Base-by-base conservation (phyloP, 768 basidiomycete species). In the Lepiota venenata region DNA sequence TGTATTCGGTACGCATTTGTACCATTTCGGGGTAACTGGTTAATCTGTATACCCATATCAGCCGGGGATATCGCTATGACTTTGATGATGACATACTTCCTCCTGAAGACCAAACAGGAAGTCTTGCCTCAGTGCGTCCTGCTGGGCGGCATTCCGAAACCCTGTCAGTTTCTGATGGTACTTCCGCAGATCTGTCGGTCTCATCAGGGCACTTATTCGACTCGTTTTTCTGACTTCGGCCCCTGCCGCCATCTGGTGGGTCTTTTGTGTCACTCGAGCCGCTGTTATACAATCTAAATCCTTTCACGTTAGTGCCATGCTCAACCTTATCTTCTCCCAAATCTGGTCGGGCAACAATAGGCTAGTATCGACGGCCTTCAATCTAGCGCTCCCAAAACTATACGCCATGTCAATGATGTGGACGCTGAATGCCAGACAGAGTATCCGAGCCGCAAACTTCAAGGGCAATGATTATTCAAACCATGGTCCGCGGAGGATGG, bases 401-500 rank as follows among this genome's bases (percentile, higher is more conserved):
- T 72, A 71, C 46, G 71, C 66, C 3, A 60, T 69, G 36, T 69
- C 67, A 2, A 72, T 71, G 70, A 69, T 71, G 69, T 71, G 69
- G 68, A 69, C 69, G 2, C 56, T 71, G 42, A 71, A 71, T 40
- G 66, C 66, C 0, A 65, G 69, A 25, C 61, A 58, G 18, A 41
- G 45, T 1, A 63, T 70, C 38, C 63, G 69, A 38, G 56, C 45
- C 6, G 22, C 47, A 22, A 37, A 56, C 20, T 32, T 40, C 35
- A 55, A 57, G 16, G 51, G 52, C 32, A 55, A 47, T 16, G 35
- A 55, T 41, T 16, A 52, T 20, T 48, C 48, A 18, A 44, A 12
- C 16, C 10, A 15, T 20, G 42, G 50, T 8, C 40, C 29, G 14
- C 58, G 41, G 11, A 56, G 47, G 45, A 57, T 58, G 42, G 29